Percentiles rank a stretch among this genome's conserved stretches.
phyloP scores from a whole-genome alignment of 2,329 filamentous ascomycete genomes.

The Microsporum canis region DNA sequence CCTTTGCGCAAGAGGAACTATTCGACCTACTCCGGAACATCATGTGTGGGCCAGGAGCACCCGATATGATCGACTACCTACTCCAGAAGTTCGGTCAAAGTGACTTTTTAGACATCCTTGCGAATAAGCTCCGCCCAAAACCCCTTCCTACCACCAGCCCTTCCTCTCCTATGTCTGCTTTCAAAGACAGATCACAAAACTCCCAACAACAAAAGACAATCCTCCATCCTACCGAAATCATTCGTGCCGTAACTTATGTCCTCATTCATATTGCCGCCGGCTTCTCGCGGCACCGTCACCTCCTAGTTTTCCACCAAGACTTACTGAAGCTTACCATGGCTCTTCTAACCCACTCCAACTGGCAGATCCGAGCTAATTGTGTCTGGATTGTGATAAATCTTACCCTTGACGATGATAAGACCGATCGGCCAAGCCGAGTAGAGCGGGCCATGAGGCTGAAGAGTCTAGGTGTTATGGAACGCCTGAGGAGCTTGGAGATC shows the following conservation, averaged over 20 bases:
- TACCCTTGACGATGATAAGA: slow-evolving; percentile 68
- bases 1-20: slow-evolving; percentile 81
- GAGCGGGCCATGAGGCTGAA: slow-evolving; percentile 59
- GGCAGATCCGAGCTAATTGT: slow-evolving; percentile 63
- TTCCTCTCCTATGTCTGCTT: slow-evolving; percentile 18
- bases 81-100: slow-evolving; percentile 65
- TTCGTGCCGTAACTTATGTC: slow-evolving; percentile 67
- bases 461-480: slow-evolving; percentile 58
- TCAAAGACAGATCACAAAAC: slow-evolving; percentile 11
- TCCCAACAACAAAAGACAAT: slow-evolving; percentile 16
- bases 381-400: slow-evolving; percentile 81
- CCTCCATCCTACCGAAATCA: slow-evolving; percentile 48
- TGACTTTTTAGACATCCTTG: slow-evolving; percentile 67
- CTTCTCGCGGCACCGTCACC: slow-evolving; percentile 61
- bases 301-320: slow-evolving; percentile 64
- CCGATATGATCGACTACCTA: slow-evolving; percentile 72
- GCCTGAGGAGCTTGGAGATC: slow-evolving; percentile 50
- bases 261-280: slow-evolving; percentile 83
- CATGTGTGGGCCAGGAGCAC: slow-evolving; percentile 53
- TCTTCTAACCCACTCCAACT: slow-evolving; percentile 61
- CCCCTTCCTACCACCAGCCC: slow-evolving; percentile 14
- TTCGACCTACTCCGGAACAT: slow-evolving; percentile 85
- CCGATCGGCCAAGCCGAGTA: slow-evolving; percentile 53
- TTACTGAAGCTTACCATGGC: slow-evolving; percentile 61
- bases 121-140: slow-evolving; percentile 58